A percentile compares a stretch with the other conserved stretches of the same genome.
Evolutionary conservation across 768 basidiomycete species (phyloP).

Genomic region (Hygrophorus russula): DNA sequence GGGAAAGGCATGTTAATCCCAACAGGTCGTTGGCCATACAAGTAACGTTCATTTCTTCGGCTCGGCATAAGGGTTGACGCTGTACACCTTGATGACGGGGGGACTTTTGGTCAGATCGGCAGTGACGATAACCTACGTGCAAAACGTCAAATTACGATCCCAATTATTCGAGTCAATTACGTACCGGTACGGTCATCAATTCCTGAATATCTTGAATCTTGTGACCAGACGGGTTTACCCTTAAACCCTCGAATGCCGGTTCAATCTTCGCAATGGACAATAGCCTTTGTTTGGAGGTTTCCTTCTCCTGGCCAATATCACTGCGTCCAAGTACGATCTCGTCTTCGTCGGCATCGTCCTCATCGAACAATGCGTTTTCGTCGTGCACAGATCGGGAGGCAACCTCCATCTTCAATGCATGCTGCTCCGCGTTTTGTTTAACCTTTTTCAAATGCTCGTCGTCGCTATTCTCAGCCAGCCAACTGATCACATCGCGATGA

Average conservation of each 20-base stretch:
- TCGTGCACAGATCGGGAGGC: slow-evolving; percentile 77
- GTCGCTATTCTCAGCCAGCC: slow-evolving; percentile 91
- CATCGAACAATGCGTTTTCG: slow-evolving; percentile 81
- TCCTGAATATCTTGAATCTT: slow-evolving; percentile 93
- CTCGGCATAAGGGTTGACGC: slow-evolving; percentile 82
- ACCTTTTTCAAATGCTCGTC: slow-evolving; percentile 95
- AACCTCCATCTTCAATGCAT: slow-evolving; percentile 87
- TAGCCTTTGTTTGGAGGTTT: slow-evolving; percentile 67
- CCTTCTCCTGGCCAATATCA: slow-evolving; percentile 27
- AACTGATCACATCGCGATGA: slow-evolving; percentile 83
- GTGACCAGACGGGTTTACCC: slow-evolving; percentile 66
- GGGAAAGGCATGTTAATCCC: neutral
- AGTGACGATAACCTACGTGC: slow-evolving; percentile 76
- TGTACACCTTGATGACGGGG: slow-evolving; percentile 95
- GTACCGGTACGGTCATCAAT: slow-evolving; percentile 85
- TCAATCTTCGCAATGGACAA: slow-evolving; percentile 66
- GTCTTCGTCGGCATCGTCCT: slow-evolving; percentile 76
- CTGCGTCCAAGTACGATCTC: slow-evolving; percentile 69
- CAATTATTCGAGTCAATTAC: slow-evolving; percentile 16
- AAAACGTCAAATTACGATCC: neutral
- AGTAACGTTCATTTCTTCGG: slow-evolving; percentile 28
- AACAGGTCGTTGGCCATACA: neutral
- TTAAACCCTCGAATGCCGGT: slow-evolving; percentile 78
- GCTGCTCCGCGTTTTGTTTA: slow-evolving; percentile 84
- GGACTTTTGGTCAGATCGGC: slow-evolving; percentile 94